Base-by-base conservation (phyloP, 176 grass and related monocot genomes). In the Guadua angustifolia region DNA sequence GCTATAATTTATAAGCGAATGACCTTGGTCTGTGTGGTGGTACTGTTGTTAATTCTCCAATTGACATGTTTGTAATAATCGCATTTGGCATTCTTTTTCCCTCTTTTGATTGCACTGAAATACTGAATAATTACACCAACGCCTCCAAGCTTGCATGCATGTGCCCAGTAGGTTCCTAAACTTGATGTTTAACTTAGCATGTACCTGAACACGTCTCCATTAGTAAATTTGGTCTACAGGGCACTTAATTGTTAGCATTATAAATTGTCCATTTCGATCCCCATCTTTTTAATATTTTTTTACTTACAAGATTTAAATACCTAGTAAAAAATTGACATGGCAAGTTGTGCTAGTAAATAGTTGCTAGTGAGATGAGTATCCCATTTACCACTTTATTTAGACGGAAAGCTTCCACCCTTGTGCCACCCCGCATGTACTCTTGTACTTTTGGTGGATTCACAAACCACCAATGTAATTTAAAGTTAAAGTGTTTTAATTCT, bases 361-460 rank as follows among this genome's bases (percentile, higher is more conserved):
- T 74, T 74, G 49, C 29, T 53, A 19, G 26, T 21, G 49, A 74
- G 25, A 33, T 7, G 47, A 57, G 73, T 56, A 55, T 10, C 50
- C 26, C 32, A 56, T 75, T 57, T 57, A 29, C 50, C 32, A 75
- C 32, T 75, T 75, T 21, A 32, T 74, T 75, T 57, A 19, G 15
- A 56, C 5, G 26, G n/a, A 73, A 71, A 64, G 4, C 1, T 16
- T 86, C 45, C 33, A 25, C 17, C 44, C 0, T 73, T 9, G 15
- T 84, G 11, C 43, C 45, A 56, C 76, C 21, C 36, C 60, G 26
- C 47, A 84, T 25, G 21, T 74, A 47, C 40, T 82, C 33, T 19
- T 75, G 9, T 65, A 75, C 56, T 66, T 83, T 44, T 33, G 26
- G 26, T 76, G 45, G 52, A 51, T 67, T 38, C 29, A 79, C 87